A percentile compares a stretch with the other conserved stretches of the same genome.
These are phyloP conservation scores for Trichosporon sp. DNA, from an alignment of 1,284 basidiomycete genomes.

Conservation along the genomic window DNA sequence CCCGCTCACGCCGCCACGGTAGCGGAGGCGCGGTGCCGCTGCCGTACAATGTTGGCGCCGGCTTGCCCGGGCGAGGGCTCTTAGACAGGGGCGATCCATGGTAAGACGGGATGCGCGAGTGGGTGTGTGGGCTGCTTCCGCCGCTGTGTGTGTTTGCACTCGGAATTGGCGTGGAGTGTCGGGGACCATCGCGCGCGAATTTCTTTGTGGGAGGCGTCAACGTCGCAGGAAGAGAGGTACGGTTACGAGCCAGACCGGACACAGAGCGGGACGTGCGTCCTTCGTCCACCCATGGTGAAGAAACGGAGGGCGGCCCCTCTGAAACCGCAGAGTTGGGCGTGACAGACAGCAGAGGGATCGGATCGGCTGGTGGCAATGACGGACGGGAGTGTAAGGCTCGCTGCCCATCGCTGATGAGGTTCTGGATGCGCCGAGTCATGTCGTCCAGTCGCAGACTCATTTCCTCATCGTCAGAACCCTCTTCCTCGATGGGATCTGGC, in stretches of 20 bases:
- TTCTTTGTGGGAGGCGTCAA: not conserved
- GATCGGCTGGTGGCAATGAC: not conserved
- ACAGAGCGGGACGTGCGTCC: not conserved
- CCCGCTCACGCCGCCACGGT: conserved; percentile 15
- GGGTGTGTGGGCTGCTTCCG: not conserved
- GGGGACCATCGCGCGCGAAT: not conserved
- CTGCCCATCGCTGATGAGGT: conserved; percentile 14
- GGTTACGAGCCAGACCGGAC: not conserved
- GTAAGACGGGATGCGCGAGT: not conserved
- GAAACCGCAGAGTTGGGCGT: not conserved
- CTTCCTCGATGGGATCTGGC: not conserved
- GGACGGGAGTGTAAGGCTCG: conserved; percentile 11
- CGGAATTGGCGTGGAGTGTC: not conserved
- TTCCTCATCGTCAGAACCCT: conserved; percentile 5
- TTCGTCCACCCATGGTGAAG: not conserved
- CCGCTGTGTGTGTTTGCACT: not conserved
- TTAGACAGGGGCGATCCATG: not conserved
- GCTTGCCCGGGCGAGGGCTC: not conserved
- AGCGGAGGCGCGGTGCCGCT: conserved; percentile 11
- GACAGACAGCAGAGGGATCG: not conserved
- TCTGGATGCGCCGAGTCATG: conserved; percentile 15
- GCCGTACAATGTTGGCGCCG: not conserved
- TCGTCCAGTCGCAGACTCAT: conserved; percentile 12
- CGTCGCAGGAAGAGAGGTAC: not conserved
- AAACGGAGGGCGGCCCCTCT: not conserved